Conservation (phyloP, 176 grass and related monocot genomes). For the Oryza meyeriana region DNA sequence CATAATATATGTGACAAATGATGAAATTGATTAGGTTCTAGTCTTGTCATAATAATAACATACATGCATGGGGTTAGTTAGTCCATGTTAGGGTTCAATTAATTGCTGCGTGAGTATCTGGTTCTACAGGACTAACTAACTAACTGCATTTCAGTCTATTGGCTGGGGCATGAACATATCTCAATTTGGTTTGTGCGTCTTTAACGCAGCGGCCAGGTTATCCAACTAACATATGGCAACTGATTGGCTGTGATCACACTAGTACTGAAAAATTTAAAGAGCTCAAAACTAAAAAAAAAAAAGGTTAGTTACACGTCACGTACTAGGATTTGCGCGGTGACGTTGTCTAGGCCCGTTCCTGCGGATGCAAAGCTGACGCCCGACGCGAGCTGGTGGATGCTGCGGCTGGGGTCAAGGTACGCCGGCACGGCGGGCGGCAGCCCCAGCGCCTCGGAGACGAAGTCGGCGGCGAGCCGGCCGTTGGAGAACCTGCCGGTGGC, state of each 20-base stretch:
- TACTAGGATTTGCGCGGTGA: slow-evolving; percentile 47
- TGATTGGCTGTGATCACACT: no score
- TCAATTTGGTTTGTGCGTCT: no score
- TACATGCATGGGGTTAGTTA: not conserved
- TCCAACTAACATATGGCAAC: no score
- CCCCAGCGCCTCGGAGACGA: slow-evolving; percentile 64
- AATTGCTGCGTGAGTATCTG: no score
- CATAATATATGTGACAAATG: not conserved
- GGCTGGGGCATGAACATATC: no score
- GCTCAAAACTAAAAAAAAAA: no score
- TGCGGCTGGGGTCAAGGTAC: slow-evolving; percentile 50
- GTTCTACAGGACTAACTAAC: no score
- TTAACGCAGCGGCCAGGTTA: no score
- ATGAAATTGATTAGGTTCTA: not conserved
- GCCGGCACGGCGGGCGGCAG: slow-evolving; percentile 45
- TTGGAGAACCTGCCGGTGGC: slow-evolving; percentile 79
- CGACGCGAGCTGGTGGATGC: slow-evolving; percentile 35
- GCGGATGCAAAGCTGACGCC: slow-evolving; percentile 76
- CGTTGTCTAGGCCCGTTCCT: slow-evolving; percentile 47
- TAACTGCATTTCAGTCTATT: no score
- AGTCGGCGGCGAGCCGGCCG: slow-evolving; percentile 57
- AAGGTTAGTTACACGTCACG: not conserved
- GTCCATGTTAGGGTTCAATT: not conserved
- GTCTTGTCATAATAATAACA: not conserved
- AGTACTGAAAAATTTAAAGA: no score